Evolutionary conservation across 108 stramenopile species (phyloP).

Genomic region (Aureococcus anophagefferens): DNA sequence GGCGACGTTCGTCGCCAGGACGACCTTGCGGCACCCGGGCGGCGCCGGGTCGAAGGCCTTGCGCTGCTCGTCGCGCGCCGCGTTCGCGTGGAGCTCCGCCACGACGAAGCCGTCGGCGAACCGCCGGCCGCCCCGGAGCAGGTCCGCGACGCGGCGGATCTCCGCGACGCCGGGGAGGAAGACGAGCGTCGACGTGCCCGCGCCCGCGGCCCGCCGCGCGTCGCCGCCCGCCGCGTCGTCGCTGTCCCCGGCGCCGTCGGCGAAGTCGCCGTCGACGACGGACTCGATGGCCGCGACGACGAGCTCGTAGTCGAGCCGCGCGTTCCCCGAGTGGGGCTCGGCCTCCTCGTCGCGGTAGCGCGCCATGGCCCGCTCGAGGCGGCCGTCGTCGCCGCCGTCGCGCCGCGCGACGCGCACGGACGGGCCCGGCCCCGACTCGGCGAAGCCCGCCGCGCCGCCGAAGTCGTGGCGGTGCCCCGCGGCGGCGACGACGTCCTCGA

Average conservation of each 20-base stretch:
- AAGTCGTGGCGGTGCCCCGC: conserved; percentile 36
- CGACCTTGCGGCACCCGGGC: conserved; percentile 53
- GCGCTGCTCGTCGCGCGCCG: conserved; percentile 58
- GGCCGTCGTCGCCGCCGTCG: too few relatives aligned
- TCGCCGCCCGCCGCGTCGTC: conserved; percentile 49
- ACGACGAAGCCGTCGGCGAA: conserved; percentile 43
- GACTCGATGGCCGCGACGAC: neutral
- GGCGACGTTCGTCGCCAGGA: conserved; percentile 79
- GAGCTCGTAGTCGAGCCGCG: neutral
- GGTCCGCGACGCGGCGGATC: conserved; percentile 32
- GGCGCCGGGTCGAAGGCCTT: conserved; percentile 45
- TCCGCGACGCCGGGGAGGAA: conserved; percentile 88
- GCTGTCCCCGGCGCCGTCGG: neutral
- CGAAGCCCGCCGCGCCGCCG: too few relatives aligned
- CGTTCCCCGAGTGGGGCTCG: neutral
- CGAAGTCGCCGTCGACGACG: neutral
- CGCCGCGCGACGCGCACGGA: too few relatives aligned
- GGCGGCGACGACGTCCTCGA: conserved; percentile 76
- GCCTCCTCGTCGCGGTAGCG: neutral
- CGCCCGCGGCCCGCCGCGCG: too few relatives aligned
- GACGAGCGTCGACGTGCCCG: conserved; percentile 74
- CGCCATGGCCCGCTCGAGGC: neutral
- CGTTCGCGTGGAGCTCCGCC: conserved; percentile 62
- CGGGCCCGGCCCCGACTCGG: too few relatives aligned
- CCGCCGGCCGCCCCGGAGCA: conserved; percentile 40